Evolutionary conservation across 2,329 filamentous ascomycete species (phyloP), one percentile per base, ranked within the genome.

Genomic region (Fusarium sp.): DNA sequence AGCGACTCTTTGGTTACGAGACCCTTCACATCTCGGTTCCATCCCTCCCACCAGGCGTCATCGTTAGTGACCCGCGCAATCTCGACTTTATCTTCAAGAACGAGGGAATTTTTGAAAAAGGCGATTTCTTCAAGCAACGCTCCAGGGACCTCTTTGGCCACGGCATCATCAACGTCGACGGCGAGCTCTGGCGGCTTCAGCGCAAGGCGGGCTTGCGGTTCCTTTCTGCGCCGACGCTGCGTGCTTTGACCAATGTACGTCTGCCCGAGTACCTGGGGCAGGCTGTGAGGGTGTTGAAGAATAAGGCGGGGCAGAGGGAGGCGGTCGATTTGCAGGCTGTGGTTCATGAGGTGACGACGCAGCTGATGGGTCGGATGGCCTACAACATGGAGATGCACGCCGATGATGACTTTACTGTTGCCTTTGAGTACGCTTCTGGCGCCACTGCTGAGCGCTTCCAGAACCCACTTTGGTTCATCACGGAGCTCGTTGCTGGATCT

Each of bases 301-400:
- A 70, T 1, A 77, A 72, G 2, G 75, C 75, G 1, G 73, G 75
- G 2, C 72, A 65, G 0, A 72, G 73, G 1, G 70, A 63, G 2
- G 64, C 79, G 0, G 79, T 90, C 2, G 88, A 92, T 73, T 76
- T 92, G 50, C 88, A 91, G 71, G 81, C 79, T n/a, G 80, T 89
- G 2, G 86, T 91, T 47, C 87, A 90, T 56, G 89, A 91, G 74
- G 85, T 91, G 47, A 92, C 89, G 2, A 91, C 89, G 23, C 84
- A 88, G 62, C 75, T 91, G 27, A 91, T 92, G 87, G 90, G 89
- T n/a, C 85, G 85, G 65, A 90, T 91, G 87, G 90, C 90, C 13
- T 92, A 91, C 71, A 87, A 89, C 74, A 91, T 91, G 88, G 88
- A 91, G 69, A 90, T 91, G 82, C 87, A 88, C 72, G 84, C 87